Percentiles rank a stretch among this genome's conserved stretches.
These are phyloP conservation scores for Jatropha podagrica DNA, from an alignment of 441 rosid species.

Conservation along the genomic window DNA sequence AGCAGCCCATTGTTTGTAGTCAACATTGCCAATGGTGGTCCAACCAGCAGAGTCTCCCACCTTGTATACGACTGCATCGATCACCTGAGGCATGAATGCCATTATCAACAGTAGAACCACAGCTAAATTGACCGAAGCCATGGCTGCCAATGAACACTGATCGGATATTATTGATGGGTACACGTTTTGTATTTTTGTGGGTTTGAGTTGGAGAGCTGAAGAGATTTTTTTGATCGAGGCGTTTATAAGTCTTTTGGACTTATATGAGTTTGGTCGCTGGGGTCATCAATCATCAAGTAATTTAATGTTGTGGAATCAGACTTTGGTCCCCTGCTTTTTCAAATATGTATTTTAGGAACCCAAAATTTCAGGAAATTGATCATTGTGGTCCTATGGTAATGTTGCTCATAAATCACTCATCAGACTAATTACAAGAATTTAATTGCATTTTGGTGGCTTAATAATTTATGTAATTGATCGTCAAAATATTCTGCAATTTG, in stretches of 20 bases:
- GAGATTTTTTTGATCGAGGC: background rate
- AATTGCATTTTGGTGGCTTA: background rate
- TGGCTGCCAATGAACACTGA: background rate
- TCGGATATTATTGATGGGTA: background rate
- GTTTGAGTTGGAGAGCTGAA: constrained; percentile 9
- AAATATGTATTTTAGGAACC: background rate
- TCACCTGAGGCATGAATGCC: constrained; percentile 23
- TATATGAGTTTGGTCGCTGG: constrained; percentile 3
- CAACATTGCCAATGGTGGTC: constrained; percentile 80
- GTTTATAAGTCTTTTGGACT: constrained; percentile 23
- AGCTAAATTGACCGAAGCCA: constrained; percentile 28
- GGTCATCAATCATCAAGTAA: constrained; percentile 7
- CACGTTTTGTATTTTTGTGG: background rate
- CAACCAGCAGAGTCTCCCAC: constrained; percentile 90
- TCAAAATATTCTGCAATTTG: background rate
- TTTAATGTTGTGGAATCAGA: background rate
- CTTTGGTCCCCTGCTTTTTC: background rate
- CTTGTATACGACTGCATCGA: constrained; percentile 58
- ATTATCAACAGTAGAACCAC: constrained; percentile 22
- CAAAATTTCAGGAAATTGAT: background rate
- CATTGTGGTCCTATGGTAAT: background rate
- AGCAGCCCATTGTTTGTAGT: constrained; percentile 87
- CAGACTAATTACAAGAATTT: background rate
- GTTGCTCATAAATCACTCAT: background rate
- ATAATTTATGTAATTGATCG: background rate